Conservation (phyloP, 768 basidiomycete species). For the Lentinula aciculospora region DNA sequence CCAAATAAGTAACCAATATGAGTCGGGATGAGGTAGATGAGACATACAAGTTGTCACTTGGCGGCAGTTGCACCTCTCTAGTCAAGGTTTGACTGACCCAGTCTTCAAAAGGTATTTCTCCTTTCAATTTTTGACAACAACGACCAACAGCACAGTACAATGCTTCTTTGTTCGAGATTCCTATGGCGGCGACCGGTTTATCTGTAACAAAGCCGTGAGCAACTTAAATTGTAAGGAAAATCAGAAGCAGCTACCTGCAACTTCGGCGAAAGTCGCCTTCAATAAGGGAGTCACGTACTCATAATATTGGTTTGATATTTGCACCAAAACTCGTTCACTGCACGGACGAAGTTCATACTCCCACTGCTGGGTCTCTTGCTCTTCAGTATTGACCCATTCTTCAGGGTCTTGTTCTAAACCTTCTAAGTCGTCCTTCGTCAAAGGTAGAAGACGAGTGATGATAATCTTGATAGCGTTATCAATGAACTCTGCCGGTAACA, state of each 20-base stretch:
- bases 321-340: constrained; percentile 87
- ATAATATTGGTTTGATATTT: constrained; percentile 64
- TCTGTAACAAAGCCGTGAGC: constrained; percentile 18
- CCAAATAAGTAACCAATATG: not conserved
- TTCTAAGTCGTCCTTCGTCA: constrained; percentile 77
- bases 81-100: constrained; percentile 63
- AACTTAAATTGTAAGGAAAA: not conserved
- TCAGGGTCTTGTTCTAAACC: constrained; percentile 87
- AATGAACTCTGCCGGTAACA: constrained; percentile 64
- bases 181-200: constrained; percentile 47
- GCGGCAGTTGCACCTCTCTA: constrained; percentile 43
- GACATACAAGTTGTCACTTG: constrained; percentile 53
- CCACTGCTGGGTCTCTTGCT: constrained; percentile 89
- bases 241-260: constrained; percentile 43
- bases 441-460: constrained; percentile 78
- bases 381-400: constrained; percentile 90
- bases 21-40: not conserved
- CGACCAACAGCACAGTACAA: constrained; percentile 88
- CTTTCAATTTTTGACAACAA: constrained; percentile 59
- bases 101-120: constrained; percentile 57
- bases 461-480: constrained; percentile 70
- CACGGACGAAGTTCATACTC: constrained; percentile 91
- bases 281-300: constrained; percentile 67
- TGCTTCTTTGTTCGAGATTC: constrained; percentile 76
- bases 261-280: constrained; percentile 48